Evolutionary conservation across 257 asterid genomes (phyloP), one percentile per base, ranked within the genome.

Genomic region (Fraxinus quadrangulata): DNA sequence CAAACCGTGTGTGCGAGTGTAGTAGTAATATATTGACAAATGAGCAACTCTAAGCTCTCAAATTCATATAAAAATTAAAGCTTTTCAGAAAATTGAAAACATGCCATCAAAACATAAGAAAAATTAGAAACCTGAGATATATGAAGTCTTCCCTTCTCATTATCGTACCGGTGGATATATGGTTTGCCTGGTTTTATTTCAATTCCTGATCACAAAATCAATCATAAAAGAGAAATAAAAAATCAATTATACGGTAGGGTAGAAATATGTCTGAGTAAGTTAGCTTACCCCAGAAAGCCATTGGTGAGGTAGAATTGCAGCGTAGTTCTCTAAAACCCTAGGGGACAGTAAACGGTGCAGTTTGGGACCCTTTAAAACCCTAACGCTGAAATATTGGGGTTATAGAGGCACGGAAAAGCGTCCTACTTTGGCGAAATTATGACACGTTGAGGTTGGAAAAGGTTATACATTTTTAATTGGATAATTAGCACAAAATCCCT

Each of bases 151-250:
- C 97, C 97, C 0, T 76, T 72, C 73, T 86, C 90, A 7, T 66
- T 77, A 1, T 83, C 89, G 21, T 79, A 78, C n/a, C 30, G 79
- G 79, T 88, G 92, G 78, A 78, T 33, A 81, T 82, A 90, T 0
- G 97, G 92, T 81, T 85, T 84, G 66, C 91, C 92, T 16, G 97
- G 96, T 77, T 88, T 85, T 67, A 93, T 84, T 88, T 95, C 97
- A 77, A 89, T 81, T 61, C 99, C 99, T 21, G 30, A 28, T 14
- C n/a, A 69, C 24, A 68, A 47, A 23, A 26, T 24, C 69, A 63
- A 39, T 9, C 17, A 24, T 24, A 45, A 59, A 36, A 67, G 13
- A 2, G 17, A 45, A 71, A n/a, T 5, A 69, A 21, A 76, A 47
- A 9, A 17, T 45, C 21, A 23, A 33, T 23, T 9, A 31, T 2